Evolutionary conservation across 192 early-diverging fungal species (phyloP), one percentile per base, ranked within the genome.

Genomic region (Backusella psychrophila): DNA sequence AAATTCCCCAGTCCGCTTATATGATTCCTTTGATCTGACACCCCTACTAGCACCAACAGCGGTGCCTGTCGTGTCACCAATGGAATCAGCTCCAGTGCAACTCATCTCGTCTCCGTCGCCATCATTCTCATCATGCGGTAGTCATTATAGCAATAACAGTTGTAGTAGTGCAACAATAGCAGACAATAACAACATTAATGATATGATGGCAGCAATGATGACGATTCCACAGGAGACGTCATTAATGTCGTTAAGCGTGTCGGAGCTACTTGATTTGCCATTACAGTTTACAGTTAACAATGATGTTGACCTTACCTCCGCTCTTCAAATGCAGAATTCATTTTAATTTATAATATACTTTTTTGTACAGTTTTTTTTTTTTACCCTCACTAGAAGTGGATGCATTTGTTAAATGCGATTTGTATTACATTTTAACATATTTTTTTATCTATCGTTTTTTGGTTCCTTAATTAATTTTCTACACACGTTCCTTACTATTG

Each of bases 341-440:
- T 63, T 63, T 63, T 63, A 63, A 63, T 12, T 21, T 4, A 63
- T 29, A 63, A 14, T 11, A 63, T 26, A 29, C 11, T 9, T 63
- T 63, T 29, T 63, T 63, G 56, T 63, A 63, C 56, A 63, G 56
- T 63, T 63, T 26, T 29, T 63, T 29, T 63, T 59, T n/a, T 56
- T 23, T 56, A 33, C 33, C 21, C 15, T 7, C 15, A 19, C n/a
- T 19, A 49, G n/a, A 63, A 63, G 56, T 63, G 23, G 23, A 26
- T 59, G 9, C 46, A 26, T 59, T 8, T 59, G 11, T 26, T 29
- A 26, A 8, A 59, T 59, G 23, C 3, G 23, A 26, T 59, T 11
- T 59, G 21, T 59, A 63, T 63, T 29, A 63, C 56, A 14, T 49
- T n/a, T 49, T 49, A 49, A 6, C 46, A 49, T 49, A 49, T 49